These are phyloP conservation scores for Aspergillus coremiiformis DNA, from an alignment of 495 filamentous ascomycete species.

Conservation along the genomic window DNA sequence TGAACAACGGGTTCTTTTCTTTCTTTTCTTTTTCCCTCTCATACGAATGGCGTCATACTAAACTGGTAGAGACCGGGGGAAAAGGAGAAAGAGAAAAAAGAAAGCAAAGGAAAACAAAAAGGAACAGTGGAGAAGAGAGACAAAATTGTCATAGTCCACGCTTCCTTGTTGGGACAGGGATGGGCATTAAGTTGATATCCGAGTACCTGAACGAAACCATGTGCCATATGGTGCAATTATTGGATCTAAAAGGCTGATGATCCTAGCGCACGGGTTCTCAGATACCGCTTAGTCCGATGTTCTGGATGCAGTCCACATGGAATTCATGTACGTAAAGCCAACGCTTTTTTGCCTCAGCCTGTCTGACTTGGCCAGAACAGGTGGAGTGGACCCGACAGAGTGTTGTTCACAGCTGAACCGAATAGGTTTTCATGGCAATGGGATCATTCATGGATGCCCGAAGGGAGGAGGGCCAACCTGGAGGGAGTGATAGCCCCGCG, in stretches of 20 bases:
- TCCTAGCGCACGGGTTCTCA: slow-evolving; percentile 9
- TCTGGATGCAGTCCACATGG: slow-evolving; percentile 10
- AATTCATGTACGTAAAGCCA: slow-evolving; percentile 12
- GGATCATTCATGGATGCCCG: slow-evolving; percentile 3
- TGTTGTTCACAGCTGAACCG: slow-evolving; percentile 8
- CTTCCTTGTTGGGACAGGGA: background rate
- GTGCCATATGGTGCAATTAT: slow-evolving; percentile 10
- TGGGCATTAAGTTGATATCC: background rate
- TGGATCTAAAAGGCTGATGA: slow-evolving; percentile 12
- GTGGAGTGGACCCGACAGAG: background rate
- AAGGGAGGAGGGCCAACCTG: background rate
- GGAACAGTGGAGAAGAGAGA: background rate
- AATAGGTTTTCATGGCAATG: background rate
- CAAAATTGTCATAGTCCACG: background rate
- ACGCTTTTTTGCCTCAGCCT: slow-evolving; percentile 5
- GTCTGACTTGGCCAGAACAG: slow-evolving; percentile 4
- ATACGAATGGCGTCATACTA: background rate
- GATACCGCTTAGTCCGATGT: background rate
- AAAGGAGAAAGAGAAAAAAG: background rate
- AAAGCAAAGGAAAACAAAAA: background rate
- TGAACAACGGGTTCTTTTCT: background rate
- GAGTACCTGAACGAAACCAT: background rate
- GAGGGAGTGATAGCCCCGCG: slow-evolving; percentile 6
- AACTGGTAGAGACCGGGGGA: background rate
- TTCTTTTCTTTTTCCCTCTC: background rate